A percentile compares a stretch with the other conserved stretches of the same genome.
phyloP scores from a whole-genome alignment of 441 rosid genomes.

The Pelargonium myrrhifolium region DNA sequence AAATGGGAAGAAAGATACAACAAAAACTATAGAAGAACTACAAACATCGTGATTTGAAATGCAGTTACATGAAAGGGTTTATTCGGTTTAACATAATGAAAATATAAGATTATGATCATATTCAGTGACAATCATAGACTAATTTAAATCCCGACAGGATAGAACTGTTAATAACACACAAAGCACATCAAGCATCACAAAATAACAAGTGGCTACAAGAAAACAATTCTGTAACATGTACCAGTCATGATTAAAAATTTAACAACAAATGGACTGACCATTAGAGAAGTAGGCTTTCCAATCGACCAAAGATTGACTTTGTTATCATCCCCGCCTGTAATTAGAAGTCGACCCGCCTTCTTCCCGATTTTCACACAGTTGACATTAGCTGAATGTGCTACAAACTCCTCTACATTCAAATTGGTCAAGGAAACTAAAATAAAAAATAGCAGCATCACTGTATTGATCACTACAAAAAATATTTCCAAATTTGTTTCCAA shows the following conservation, averaged over 20 bases:
- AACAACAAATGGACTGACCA: slow-evolving; percentile 37
- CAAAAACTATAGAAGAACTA: neutral
- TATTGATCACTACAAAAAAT: neutral
- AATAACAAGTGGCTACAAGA: slow-evolving; percentile 12
- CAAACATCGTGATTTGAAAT: neutral
- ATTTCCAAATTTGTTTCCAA: neutral
- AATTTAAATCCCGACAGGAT: neutral
- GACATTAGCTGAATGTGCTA: slow-evolving; percentile 72
- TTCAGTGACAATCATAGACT: neutral
- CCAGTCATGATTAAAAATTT: neutral
- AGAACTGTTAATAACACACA: neutral
- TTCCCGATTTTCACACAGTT: slow-evolving; percentile 72
- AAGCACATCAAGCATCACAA: neutral
- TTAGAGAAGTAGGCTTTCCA: slow-evolving; percentile 68
- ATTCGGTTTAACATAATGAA: neutral
- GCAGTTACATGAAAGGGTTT: neutral
- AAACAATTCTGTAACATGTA: neutral
- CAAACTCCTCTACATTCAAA: slow-evolving; percentile 68
- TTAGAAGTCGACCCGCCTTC: slow-evolving; percentile 59
- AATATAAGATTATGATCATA: neutral
- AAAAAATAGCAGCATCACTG: neutral
- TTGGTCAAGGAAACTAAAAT: slow-evolving; percentile 31
- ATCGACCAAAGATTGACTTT: slow-evolving; percentile 85
- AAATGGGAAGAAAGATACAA: neutral
- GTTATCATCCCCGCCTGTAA: slow-evolving; percentile 81